Evolutionary conservation across 202 grass and related monocot species (phyloP).

Genomic region (Saccharum hybrid): DNA sequence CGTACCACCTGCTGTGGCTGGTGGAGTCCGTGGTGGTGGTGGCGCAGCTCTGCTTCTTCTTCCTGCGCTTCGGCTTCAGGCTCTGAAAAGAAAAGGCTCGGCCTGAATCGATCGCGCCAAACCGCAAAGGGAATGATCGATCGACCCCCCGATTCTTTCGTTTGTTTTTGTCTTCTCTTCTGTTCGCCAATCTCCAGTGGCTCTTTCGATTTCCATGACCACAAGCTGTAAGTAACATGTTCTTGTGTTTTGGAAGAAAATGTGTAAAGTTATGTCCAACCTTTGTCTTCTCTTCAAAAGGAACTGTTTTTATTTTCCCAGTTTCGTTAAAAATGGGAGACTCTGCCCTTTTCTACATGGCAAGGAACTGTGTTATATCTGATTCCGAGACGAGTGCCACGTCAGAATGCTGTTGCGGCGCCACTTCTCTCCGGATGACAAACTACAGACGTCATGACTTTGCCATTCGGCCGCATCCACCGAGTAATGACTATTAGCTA

Average conservation of each 20-base stretch:
- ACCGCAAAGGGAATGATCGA: too few relatives aligned
- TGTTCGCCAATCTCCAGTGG: background rate
- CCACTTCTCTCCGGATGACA: background rate
- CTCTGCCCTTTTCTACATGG: too few relatives aligned
- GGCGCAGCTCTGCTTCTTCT: constrained; percentile 59
- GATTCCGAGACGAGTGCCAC: background rate
- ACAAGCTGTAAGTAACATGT: constrained; percentile 39
- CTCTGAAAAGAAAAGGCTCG: constrained; percentile 41
- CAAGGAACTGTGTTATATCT: background rate
- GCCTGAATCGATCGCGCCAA: background rate
- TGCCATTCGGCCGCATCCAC: background rate
- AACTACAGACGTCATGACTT: background rate
- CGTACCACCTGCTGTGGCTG: constrained; percentile 74
- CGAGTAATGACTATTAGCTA: background rate
- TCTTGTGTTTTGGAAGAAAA: background rate
- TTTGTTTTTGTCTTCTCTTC: background rate
- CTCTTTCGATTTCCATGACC: background rate
- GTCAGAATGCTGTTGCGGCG: background rate
- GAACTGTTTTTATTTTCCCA: background rate
- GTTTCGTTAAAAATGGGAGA: background rate
- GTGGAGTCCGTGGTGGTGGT: constrained; percentile 71
- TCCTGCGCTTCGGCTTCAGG: constrained; percentile 71
- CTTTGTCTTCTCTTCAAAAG: background rate
- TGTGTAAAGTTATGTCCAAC: background rate
- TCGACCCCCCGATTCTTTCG: too few relatives aligned